Evolutionary conservation across 164 flowering plant genomes (phyloP).

Genomic region (Liriodendron chinense): DNA sequence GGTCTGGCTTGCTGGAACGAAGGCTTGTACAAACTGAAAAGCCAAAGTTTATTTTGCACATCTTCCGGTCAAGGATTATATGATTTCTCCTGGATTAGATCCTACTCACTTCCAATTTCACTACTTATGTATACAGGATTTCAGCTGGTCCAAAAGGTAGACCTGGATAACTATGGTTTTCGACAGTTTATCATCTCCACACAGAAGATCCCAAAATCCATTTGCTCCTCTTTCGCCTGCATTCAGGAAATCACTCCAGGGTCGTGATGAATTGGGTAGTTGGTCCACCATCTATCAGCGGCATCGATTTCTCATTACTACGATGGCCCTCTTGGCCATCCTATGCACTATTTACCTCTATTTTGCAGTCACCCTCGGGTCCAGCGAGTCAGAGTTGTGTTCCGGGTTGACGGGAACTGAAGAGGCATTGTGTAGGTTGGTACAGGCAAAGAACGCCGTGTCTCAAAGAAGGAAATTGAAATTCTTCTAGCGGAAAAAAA

Average conservation of each 20-base stretch:
- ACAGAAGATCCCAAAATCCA: slow-evolving; percentile 39
- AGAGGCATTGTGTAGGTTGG: slow-evolving; percentile 46
- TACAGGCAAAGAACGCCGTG: slow-evolving; percentile 40
- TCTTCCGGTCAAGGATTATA: too few relatives aligned
- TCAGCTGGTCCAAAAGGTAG: slow-evolving; percentile 6
- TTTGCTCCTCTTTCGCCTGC: slow-evolving; percentile 34
- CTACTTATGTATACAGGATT: slow-evolving; percentile 12
- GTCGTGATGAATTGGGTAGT: slow-evolving; percentile 52
- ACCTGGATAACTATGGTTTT: slow-evolving; percentile 32
- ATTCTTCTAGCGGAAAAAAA: slow-evolving; percentile 28
- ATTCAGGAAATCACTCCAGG: slow-evolving; percentile 33
- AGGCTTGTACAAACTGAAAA: too few relatives aligned
- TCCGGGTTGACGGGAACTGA: slow-evolving; percentile 46
- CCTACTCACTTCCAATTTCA: background rate
- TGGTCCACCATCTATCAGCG: slow-evolving; percentile 51
- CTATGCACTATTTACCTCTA: slow-evolving; percentile 75
- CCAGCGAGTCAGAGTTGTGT: slow-evolving; percentile 37
- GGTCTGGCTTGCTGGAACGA: too few relatives aligned
- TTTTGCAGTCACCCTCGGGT: slow-evolving; percentile 73
- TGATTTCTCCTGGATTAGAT: too few relatives aligned
- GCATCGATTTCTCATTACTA: slow-evolving; percentile 72
- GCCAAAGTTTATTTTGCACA: too few relatives aligned
- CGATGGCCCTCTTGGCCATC: slow-evolving; percentile 48
- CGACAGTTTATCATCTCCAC: slow-evolving; percentile 45
- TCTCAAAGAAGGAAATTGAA: slow-evolving; percentile 50